phyloP scores from a whole-genome alignment of 2,329 filamentous ascomycete species.

The Alternaria hordeiaustralica region DNA sequence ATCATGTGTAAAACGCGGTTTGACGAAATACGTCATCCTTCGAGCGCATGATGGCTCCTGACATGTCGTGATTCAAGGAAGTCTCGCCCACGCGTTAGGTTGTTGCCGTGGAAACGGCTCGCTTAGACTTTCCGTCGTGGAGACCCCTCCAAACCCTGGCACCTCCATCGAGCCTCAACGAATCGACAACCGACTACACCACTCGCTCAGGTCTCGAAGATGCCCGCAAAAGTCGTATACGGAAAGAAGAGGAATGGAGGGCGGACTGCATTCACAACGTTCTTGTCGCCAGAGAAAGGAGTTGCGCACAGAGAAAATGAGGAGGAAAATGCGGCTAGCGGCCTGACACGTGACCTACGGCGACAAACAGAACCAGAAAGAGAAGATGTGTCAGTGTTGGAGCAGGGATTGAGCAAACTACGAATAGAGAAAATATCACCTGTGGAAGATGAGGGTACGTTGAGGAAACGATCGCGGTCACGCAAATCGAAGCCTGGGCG shows the following conservation, averaged over 20 bases:
- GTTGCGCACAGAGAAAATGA: slow-evolving; percentile 1
- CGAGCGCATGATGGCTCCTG: neutral
- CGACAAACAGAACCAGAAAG: slow-evolving; percentile 4
- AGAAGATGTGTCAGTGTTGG: slow-evolving; percentile 5
- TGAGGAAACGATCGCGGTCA: slow-evolving; percentile 15
- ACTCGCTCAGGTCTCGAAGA: slow-evolving; percentile 14
- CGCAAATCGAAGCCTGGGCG: slow-evolving; percentile 1
- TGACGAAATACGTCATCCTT: neutral
- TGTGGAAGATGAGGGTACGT: slow-evolving; percentile 1
- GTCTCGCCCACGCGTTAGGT: neutral
- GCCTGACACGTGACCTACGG: slow-evolving; percentile 3
- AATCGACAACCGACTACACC: neutral
- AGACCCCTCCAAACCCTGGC: slow-evolving; percentile 4
- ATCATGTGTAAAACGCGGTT: neutral
- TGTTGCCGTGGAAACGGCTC: slow-evolving; percentile 10
- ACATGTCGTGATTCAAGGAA: neutral
- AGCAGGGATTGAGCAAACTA: slow-evolving; percentile 11
- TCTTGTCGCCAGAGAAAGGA: slow-evolving; percentile 38
- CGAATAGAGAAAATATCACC: neutral
- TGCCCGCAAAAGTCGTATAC: slow-evolving; percentile 34
- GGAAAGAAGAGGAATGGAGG: slow-evolving; percentile 34
- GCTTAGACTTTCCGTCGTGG: slow-evolving; percentile 14
- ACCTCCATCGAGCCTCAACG: slow-evolving; percentile 1
- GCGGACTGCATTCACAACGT: slow-evolving; percentile 34
- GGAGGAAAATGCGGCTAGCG: slow-evolving; percentile 3